phyloP scores from a whole-genome alignment of 2,329 filamentous ascomycete genomes.

The Alternaria metachromatica region DNA sequence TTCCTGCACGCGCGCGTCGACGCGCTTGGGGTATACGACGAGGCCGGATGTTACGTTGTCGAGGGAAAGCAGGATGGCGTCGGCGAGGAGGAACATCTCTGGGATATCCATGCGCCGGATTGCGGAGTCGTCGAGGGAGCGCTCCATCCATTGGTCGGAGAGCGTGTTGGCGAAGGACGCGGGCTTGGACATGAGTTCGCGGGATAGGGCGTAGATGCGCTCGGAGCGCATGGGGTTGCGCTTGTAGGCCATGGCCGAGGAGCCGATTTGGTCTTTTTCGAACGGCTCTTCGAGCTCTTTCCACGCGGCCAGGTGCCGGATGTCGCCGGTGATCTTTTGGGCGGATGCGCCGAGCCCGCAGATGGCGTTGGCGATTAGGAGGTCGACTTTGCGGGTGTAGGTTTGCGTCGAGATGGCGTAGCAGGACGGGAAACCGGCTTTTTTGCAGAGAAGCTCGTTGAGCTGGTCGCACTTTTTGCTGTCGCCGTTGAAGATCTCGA shows the following conservation, averaged over 20 bases:
- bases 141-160: conserved; percentile 78
- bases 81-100: conserved; percentile 57
- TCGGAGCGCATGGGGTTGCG: conserved; percentile 66
- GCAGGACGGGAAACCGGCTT: conserved; percentile 67
- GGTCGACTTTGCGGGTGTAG: conserved; percentile 82
- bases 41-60: conserved; percentile 76
- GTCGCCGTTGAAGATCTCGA: conserved; percentile 70
- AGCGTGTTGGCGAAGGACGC: conserved; percentile 68
- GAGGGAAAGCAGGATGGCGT: conserved; percentile 69
- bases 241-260: conserved; percentile 67
- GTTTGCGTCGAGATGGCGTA: conserved; percentile 75
- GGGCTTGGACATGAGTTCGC: conserved; percentile 61
- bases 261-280: conserved; percentile 70
- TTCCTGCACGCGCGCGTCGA: conserved; percentile 69
- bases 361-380: conserved; percentile 80
- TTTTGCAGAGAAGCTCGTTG: conserved; percentile 68
- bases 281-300: conserved; percentile 90
- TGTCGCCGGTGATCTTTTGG: conserved; percentile 75
- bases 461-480: conserved; percentile 66
- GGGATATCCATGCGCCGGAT: conserved; percentile 65
- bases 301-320: conserved; percentile 73
- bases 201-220: conserved; percentile 65
- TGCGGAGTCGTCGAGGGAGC: conserved; percentile 78
- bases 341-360: conserved; percentile 79
- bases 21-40: conserved; percentile 76